phyloP scores from a whole-genome alignment of 805 yeast species.

The Candida sanyiensis region DNA sequence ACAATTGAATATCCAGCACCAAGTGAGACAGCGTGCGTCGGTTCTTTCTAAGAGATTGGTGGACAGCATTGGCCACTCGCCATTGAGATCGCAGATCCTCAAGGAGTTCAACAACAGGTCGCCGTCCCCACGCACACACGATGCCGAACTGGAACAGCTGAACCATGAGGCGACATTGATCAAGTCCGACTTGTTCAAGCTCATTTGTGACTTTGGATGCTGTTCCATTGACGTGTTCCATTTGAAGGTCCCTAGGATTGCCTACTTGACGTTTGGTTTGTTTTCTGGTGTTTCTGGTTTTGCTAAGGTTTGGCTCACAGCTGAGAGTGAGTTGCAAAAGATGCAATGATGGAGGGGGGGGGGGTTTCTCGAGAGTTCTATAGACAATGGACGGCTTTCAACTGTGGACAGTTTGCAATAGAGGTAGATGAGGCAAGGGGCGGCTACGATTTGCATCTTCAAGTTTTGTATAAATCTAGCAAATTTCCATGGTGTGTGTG shows the following conservation, averaged over 20 bases:
- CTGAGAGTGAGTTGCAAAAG: constrained; percentile 16
- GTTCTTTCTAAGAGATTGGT: constrained; percentile 35
- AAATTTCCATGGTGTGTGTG: constrained; percentile 1
- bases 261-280: constrained; percentile 21
- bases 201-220: constrained; percentile 42
- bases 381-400: neutral
- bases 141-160: constrained; percentile 28
- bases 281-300: constrained; percentile 23
- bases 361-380: neutral
- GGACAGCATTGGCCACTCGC: constrained; percentile 22
- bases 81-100: constrained; percentile 27
- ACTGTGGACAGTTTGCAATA: neutral
- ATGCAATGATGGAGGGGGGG: neutral
- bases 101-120: constrained; percentile 26
- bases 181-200: constrained; percentile 36
- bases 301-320: constrained; percentile 23
- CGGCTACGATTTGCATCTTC: no score
- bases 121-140: constrained; percentile 13
- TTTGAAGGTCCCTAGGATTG: constrained; percentile 24
- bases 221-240: constrained; percentile 43
- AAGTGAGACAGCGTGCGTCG: constrained; percentile 53
- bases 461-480: constrained; percentile 1
- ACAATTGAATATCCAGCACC: constrained; percentile 50
- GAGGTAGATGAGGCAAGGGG: neutral
- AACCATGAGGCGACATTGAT: constrained; percentile 32